Conservation (phyloP, 306 rosid species). For the Morella rubra region DNA sequence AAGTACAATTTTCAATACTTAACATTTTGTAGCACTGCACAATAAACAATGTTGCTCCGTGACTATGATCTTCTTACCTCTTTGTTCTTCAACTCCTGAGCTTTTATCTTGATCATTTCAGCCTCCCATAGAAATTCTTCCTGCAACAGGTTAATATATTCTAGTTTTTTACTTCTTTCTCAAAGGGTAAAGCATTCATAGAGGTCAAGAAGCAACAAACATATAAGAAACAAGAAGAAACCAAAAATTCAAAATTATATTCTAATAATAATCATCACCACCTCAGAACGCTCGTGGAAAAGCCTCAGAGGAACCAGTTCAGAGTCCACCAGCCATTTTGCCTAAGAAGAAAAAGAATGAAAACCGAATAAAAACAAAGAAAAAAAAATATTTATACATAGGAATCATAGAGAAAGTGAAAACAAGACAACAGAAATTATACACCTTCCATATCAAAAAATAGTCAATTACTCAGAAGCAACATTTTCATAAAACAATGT, state of each 20-base stretch:
- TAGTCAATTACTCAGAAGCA: neutral
- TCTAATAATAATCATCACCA: constrained; percentile 20
- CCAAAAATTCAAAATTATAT: neutral
- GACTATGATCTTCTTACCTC: constrained; percentile 58
- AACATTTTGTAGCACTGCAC: neutral
- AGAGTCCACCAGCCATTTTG: constrained; percentile 94
- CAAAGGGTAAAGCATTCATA: neutral
- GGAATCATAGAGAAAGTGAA: constrained; percentile 1
- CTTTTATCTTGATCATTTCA: constrained; percentile 92
- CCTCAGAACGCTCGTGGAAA: constrained; percentile 98
- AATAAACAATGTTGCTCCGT: constrained; percentile 3
- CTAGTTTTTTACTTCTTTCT: constrained; percentile 2
- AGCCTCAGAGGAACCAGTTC: constrained; percentile 79
- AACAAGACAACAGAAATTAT: neutral
- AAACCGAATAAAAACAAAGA: neutral
- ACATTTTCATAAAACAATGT: neutral
- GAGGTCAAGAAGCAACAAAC: constrained; percentile 14
- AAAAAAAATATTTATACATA: neutral
- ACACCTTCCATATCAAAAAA: neutral
- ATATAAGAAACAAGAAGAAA: constrained; percentile 5
- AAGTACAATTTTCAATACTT: constrained; percentile 1
- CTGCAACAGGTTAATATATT: constrained; percentile 38
- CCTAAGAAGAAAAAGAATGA: constrained; percentile 43
- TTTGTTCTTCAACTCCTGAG: constrained; percentile 94
- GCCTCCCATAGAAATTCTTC: constrained; percentile 98